Evolutionary conservation across 2,329 filamentous ascomycete species (phyloP).

Genomic region (Stemphylium vesicarium): DNA sequence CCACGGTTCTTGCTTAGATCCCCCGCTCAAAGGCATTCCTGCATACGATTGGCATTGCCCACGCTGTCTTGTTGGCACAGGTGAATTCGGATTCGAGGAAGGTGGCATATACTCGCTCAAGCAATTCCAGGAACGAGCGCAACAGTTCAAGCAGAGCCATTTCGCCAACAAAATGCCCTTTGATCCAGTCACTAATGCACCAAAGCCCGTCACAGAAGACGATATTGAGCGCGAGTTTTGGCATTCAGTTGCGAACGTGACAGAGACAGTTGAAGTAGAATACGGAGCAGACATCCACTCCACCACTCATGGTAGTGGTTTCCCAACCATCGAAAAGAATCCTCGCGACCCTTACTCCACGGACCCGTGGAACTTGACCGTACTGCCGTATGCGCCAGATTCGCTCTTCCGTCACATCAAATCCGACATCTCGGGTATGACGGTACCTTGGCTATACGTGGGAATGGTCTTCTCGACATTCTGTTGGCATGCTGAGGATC

Average conservation of each 20-base stretch:
- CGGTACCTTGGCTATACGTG: conserved; percentile 97
- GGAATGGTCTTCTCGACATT: conserved; percentile 99
- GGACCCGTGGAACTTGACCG: conserved; percentile 95
- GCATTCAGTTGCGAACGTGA: conserved; percentile 89
- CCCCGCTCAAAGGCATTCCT: conserved; percentile 76
- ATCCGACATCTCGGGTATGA: conserved; percentile 98
- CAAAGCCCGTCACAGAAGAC: conserved; percentile 85
- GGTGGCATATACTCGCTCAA: conserved; percentile 93
- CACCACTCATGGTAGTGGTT: conserved; percentile 95
- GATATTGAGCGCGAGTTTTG: conserved; percentile 97
- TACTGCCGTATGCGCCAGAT: conserved; percentile 86
- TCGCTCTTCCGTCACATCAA: conserved; percentile 98
- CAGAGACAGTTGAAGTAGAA: conserved; percentile 96
- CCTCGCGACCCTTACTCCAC: conserved; percentile 85
- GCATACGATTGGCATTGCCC: conserved; percentile 96
- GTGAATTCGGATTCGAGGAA: conserved; percentile 97
- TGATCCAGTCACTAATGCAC: conserved; percentile 81
- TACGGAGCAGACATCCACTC: conserved; percentile 98
- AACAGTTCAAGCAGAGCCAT: conserved; percentile 92
- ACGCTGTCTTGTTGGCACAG: conserved; percentile 91
- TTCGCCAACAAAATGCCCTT: conserved; percentile 90
- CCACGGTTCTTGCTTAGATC: conserved; percentile 88
- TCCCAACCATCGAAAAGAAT: conserved; percentile 91
- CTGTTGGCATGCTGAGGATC: conserved; percentile 99
- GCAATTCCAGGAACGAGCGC: conserved; percentile 95